These are phyloP conservation scores for Zygosaccharomyces bisporus DNA, from an alignment of 805 yeast species.

Conservation along the genomic window DNA sequence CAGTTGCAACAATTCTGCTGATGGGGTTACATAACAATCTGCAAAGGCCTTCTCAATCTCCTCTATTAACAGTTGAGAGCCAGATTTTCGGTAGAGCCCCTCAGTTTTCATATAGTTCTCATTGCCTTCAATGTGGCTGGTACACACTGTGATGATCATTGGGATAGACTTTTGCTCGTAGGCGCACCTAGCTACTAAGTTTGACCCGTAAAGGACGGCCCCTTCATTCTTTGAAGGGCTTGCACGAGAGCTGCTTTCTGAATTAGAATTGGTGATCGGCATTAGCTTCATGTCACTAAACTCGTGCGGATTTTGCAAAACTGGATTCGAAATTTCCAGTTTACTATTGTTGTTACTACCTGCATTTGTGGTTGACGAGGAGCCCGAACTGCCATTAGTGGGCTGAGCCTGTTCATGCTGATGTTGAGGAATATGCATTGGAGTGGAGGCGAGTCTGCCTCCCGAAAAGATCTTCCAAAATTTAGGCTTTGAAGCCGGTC, in stretches of 20 bases:
- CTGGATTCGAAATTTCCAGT: slow-evolving; percentile 38
- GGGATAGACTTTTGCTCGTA: slow-evolving; percentile 67
- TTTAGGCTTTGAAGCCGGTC: slow-evolving; percentile 29
- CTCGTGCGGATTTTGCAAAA: slow-evolving; percentile 37
- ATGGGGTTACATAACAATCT: slow-evolving; percentile 39
- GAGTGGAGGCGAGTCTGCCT: slow-evolving; percentile 9
- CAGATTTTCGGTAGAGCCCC: slow-evolving; percentile 89
- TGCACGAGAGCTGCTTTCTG: slow-evolving; percentile 17
- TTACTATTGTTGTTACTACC: slow-evolving; percentile 15
- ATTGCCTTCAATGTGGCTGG: slow-evolving; percentile 69
- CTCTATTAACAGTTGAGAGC: slow-evolving; percentile 55
- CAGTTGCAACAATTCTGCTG: slow-evolving; percentile 35
- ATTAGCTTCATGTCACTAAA: slow-evolving; percentile 37
- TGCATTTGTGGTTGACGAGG: slow-evolving; percentile 9
- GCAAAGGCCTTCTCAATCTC: slow-evolving; percentile 28
- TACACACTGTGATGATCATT: slow-evolving; percentile 62
- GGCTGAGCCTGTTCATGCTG: slow-evolving; percentile 9
- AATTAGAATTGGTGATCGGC: slow-evolving; percentile 18
- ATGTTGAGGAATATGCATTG: slow-evolving; percentile 12
- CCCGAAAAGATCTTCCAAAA: slow-evolving; percentile 36
- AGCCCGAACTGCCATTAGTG: slow-evolving; percentile 7
- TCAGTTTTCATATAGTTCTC: slow-evolving; percentile 62
- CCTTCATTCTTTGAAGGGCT: slow-evolving; percentile 30
- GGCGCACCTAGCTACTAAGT: slow-evolving; percentile 59
- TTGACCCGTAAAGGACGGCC: slow-evolving; percentile 32